Evolutionary conservation across 345 rosid genomes (phyloP).

Genomic region (Corchorus olitorius): DNA sequence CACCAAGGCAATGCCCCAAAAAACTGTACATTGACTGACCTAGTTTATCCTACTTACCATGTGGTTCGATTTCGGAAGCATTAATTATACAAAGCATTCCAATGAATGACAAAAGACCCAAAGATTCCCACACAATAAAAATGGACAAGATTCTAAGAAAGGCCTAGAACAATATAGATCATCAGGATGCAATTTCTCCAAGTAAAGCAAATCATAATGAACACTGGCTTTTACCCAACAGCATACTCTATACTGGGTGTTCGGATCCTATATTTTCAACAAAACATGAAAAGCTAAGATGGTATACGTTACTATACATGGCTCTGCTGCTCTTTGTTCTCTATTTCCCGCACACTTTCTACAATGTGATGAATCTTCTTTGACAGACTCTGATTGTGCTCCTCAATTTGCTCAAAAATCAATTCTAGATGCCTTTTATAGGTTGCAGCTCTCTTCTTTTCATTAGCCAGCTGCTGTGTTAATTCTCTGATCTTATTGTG

Average conservation of each 20-base stretch:
- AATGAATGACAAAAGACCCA: slow-evolving; percentile 2
- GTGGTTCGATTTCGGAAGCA: slow-evolving; percentile 10
- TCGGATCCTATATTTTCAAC: slow-evolving; percentile 12
- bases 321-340: slow-evolving; percentile 56
- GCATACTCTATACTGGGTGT: slow-evolving; percentile 17
- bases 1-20: neutral
- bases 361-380: slow-evolving; percentile 87
- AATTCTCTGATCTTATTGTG: slow-evolving; percentile 89
- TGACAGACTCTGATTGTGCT: slow-evolving; percentile 78
- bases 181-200: slow-evolving; percentile 13
- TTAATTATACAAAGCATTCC: slow-evolving; percentile 15
- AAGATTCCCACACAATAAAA: slow-evolving; percentile 11
- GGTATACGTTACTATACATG: slow-evolving; percentile 37
- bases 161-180: neutral
- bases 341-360: slow-evolving; percentile 70
- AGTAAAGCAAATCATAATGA: slow-evolving; percentile 1
- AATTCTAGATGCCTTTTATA: slow-evolving; percentile 93
- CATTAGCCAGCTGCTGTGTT: slow-evolving; percentile 86
- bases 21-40: slow-evolving; percentile 31
- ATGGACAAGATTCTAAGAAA: slow-evolving; percentile 1
- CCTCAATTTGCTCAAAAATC: slow-evolving; percentile 87
- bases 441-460: slow-evolving; percentile 87
- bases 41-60: neutral
- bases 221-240: neutral
- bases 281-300: slow-evolving; percentile 12